These are phyloP conservation scores for Sphaerostilbella broomeana DNA, from an alignment of 2,329 filamentous ascomycete species.

Conservation along the genomic window DNA sequence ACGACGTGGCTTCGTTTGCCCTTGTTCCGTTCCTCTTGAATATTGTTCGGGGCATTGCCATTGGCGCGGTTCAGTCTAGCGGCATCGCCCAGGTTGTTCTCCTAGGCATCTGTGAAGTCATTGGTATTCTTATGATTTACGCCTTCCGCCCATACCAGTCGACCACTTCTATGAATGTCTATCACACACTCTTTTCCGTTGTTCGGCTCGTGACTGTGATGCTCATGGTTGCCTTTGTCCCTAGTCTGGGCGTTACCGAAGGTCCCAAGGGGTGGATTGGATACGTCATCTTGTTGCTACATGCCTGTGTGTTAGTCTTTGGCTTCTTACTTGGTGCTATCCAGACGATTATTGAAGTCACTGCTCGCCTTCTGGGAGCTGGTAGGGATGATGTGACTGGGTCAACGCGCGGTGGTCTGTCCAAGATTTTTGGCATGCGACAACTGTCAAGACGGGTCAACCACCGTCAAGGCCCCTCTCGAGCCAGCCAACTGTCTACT, in stretches of 20 bases:
- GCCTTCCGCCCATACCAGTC: conserved; percentile 86
- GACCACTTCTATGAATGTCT: conserved; percentile 94
- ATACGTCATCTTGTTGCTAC: conserved; percentile 81
- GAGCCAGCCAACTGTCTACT: conserved; percentile 77
- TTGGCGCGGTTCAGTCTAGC: conserved; percentile 87
- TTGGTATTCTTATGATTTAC: conserved; percentile 78
- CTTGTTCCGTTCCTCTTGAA: conserved; percentile 80
- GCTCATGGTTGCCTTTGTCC: conserved; percentile 76
- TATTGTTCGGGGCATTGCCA: conserved; percentile 78
- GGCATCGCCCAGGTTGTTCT: conserved; percentile 90
- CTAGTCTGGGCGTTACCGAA: conserved; percentile 71
- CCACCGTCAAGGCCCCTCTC: conserved; percentile 56
- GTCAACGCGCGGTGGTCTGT: conserved; percentile 71
- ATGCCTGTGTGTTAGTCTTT: conserved; percentile 77
- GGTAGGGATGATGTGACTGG: conserved; percentile 67
- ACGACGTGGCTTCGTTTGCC: conserved; percentile 85
- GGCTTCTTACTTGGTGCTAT: conserved; percentile 90
- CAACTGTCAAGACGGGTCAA: conserved; percentile 71
- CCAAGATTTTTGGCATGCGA: conserved; percentile 86
- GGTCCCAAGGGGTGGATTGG: conserved; percentile 89
- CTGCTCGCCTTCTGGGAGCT: conserved; percentile 73
- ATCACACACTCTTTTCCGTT: conserved; percentile 77
- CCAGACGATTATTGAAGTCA: conserved; percentile 84
- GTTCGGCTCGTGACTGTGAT: conserved; percentile 71
- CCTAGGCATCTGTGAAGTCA: conserved; percentile 88